Percentiles rank a stretch among this genome's conserved stretches.
These are phyloP conservation scores for Vigna hirtella DNA, from an alignment of 306 rosid species.

Conservation along the genomic window DNA sequence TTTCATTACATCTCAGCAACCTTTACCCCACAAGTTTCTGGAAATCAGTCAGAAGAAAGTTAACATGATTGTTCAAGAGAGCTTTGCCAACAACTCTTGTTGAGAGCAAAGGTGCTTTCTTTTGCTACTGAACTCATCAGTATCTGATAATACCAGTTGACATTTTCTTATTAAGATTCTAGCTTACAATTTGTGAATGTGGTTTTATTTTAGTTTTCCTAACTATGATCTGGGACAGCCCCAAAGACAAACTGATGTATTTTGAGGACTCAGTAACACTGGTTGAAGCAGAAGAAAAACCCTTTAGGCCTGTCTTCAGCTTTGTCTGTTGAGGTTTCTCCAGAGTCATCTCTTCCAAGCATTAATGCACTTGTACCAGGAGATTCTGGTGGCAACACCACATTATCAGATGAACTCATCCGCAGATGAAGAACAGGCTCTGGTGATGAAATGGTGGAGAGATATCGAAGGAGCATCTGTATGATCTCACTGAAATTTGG, in stretches of 20 bases:
- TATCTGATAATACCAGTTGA: constrained; percentile 31
- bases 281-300: constrained; percentile 75
- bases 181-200: constrained; percentile 47
- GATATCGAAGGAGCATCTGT: constrained; percentile 82
- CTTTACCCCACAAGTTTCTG: constrained; percentile 63
- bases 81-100: constrained; percentile 23
- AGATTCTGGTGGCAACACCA: constrained; percentile 86
- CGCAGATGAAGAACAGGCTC: constrained; percentile 58
- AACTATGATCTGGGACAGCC: constrained; percentile 34
- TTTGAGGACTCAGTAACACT: constrained; percentile 62
- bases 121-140: constrained; percentile 39
- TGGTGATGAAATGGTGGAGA: constrained; percentile 60
- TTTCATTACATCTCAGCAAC: constrained; percentile 90
- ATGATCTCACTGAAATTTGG: constrained; percentile 82
- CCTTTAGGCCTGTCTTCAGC: constrained; percentile 67
- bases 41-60: constrained; percentile 38
- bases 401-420: constrained; percentile 66
- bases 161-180: constrained; percentile 49
- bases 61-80: constrained; percentile 36
- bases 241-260: not conserved
- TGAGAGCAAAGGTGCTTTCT: constrained; percentile 8
- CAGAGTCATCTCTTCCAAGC: constrained; percentile 60
- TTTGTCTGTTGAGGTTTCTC: constrained; percentile 49
- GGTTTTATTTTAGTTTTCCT: constrained; percentile 53
- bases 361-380: constrained; percentile 94